Evolutionary conservation across 208 protist genomes (phyloP), one percentile per base, ranked within the genome.

Genomic region (Leishmania tropica): DNA sequence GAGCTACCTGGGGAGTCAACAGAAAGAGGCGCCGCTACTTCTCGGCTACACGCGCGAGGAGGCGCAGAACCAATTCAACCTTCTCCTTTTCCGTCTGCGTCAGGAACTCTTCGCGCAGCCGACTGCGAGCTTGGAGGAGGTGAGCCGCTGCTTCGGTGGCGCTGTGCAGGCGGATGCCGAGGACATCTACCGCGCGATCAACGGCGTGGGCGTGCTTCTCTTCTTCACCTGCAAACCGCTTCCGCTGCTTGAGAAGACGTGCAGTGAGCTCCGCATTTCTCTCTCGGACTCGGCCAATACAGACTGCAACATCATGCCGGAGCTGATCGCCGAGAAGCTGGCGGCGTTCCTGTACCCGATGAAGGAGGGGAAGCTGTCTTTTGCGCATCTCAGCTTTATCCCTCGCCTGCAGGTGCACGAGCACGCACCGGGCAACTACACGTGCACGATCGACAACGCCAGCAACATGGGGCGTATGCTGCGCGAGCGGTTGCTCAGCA

Each of bases 391-490:
- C 54, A 62, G 78, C 56, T 95, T 94, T 60, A 79, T 97, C 65
- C 92, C 94, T 24, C 87, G 88, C 6, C 83, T 97, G 86, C 89
- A 94, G 80, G 91, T 97, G 74, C 92, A 97, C 81, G 94, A 97
- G 77, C 86, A 91, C 79, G 89, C 88, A 8, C 89, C 90, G n/a
- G 92, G 94, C 53, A 91, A 89, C 77, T 97, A 91, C 85, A 93
- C 90, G 1, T 95, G 92, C 83, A 94, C 90, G 19, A 76, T 97
- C 47, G 94, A 97, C 79, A 93, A 93, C 78, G 92, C 92, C 2
- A 88, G 87, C 75, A 84, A 87, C 72, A 83, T 95, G 73, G 89
- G 87, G 58, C 86, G 85, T 48, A 81, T 95, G 65, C 78, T 87
- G 60, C 75, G 87, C 40, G 88, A 94, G 76, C 86, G 88, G 28